phyloP scores from a whole-genome alignment of 805 yeast genomes.

The Hanseniaspora vineae region DNA sequence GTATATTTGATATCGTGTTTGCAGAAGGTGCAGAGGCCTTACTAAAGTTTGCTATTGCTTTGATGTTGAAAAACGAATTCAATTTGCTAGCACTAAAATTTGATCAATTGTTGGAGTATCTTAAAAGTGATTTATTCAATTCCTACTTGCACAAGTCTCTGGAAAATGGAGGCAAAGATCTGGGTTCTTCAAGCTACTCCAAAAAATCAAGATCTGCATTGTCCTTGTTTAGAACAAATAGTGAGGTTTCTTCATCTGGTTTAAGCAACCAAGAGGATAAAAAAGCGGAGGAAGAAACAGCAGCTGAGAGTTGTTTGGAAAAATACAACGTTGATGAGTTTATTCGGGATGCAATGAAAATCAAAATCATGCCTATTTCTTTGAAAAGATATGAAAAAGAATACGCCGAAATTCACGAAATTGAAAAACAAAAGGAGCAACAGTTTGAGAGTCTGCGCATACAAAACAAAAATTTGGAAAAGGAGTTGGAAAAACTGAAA shows the following conservation, averaged over 20 bases:
- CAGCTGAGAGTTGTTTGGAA: slow-evolving; percentile 1
- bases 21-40: slow-evolving; percentile 87
- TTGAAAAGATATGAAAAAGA: slow-evolving; percentile 62
- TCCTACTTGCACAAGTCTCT: background rate
- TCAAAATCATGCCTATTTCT: slow-evolving; percentile 60
- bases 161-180: background rate
- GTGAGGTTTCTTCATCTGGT: background rate
- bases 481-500: slow-evolving; percentile 63
- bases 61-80: slow-evolving; percentile 57
- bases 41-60: slow-evolving; percentile 69
- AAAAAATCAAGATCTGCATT: background rate
- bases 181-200: background rate
- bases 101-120: slow-evolving; percentile 62
- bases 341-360: slow-evolving; percentile 61
- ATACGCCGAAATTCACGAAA: slow-evolving; percentile 55
- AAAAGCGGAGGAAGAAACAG: slow-evolving; percentile 2
- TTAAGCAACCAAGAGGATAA: background rate
- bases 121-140: slow-evolving; percentile 71
- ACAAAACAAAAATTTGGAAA: slow-evolving; percentile 58
- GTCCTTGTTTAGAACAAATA: background rate
- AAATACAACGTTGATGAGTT: slow-evolving; percentile 56
- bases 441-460: slow-evolving; percentile 51
- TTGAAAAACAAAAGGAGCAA: slow-evolving; percentile 51
- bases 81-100: slow-evolving; percentile 49
- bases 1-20: slow-evolving; percentile 78